These are phyloP conservation scores for Aspergillus costaricaensis DNA, from an alignment of 2,329 filamentous ascomycete genomes.

Conservation along the genomic window DNA sequence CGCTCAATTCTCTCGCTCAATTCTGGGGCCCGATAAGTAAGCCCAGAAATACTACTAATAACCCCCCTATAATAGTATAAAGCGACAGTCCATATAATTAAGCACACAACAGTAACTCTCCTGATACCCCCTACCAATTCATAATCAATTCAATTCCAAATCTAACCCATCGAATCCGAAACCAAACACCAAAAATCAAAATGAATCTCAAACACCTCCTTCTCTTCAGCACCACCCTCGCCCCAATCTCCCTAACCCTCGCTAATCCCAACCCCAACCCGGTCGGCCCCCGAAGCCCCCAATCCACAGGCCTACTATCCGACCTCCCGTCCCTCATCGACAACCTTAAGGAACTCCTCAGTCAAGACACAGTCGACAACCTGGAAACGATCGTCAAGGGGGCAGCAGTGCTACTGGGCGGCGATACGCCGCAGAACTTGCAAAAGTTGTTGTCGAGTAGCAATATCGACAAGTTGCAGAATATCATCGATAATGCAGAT, in stretches of 20 bases:
- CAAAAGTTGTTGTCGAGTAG: slow-evolving; percentile 27
- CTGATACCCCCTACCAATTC: too few relatives aligned
- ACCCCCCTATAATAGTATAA: background rate
- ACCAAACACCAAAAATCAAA: slow-evolving; percentile 4
- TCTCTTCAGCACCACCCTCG: slow-evolving; percentile 13
- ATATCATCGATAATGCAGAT: slow-evolving; percentile 30
- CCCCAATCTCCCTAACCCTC: slow-evolving; percentile 17
- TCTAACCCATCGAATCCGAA: background rate
- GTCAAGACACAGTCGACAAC: slow-evolving; percentile 27
- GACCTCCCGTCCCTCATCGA: slow-evolving; percentile 30
- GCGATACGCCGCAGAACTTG: slow-evolving; percentile 32
- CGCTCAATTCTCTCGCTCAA: too few relatives aligned
- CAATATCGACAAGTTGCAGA: slow-evolving; percentile 28
- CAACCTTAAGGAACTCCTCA: slow-evolving; percentile 31
- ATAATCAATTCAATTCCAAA: too few relatives aligned
- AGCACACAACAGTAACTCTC: too few relatives aligned
- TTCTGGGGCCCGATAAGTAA: too few relatives aligned
- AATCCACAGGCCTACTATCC: slow-evolving; percentile 22
- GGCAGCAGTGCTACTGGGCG: slow-evolving; percentile 32
- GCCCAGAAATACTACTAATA: too few relatives aligned
- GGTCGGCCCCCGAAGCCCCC: slow-evolving; percentile 25
- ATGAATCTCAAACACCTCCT: slow-evolving; percentile 27
- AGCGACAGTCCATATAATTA: background rate
- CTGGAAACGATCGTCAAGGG: slow-evolving; percentile 30
- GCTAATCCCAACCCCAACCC: slow-evolving; percentile 26